These are phyloP conservation scores for Coleophoma crateriformis DNA, from an alignment of 2,329 filamentous ascomycete genomes.

Conservation along the genomic window DNA sequence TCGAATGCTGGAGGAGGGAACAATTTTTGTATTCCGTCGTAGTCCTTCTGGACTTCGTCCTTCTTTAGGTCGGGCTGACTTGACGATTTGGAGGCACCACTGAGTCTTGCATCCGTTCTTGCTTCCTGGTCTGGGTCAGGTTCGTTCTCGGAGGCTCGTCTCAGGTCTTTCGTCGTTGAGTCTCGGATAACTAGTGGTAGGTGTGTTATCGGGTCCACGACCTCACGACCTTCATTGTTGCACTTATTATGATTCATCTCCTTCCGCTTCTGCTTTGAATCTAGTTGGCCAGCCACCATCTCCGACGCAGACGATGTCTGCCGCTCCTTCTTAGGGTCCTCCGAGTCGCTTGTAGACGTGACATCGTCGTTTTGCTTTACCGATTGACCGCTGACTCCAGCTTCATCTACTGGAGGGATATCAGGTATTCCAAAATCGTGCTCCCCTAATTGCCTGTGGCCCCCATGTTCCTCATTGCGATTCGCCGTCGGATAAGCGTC, in stretches of 20 bases:
- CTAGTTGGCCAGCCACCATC: constrained; percentile 11
- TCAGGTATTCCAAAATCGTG: constrained; percentile 12
- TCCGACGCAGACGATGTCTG: constrained; percentile 15
- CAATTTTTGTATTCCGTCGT: constrained; percentile 39
- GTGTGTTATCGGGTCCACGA: constrained; percentile 56
- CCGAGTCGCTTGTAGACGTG: neutral
- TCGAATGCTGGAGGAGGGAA: constrained; percentile 49
- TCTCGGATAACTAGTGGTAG: constrained; percentile 50
- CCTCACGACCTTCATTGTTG: constrained; percentile 32
- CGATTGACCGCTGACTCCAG: constrained; percentile 1
- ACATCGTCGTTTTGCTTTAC: neutral
- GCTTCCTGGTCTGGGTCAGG: constrained; percentile 6
- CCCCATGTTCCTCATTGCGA: constrained; percentile 11
- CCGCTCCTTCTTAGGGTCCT: neutral
- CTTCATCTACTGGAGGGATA: constrained; percentile 2
- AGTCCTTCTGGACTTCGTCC: constrained; percentile 32
- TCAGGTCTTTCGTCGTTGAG: constrained; percentile 44
- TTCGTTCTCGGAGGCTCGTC: constrained; percentile 29
- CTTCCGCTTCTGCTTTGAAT: constrained; percentile 19
- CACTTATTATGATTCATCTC: constrained; percentile 17
- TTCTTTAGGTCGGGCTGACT: constrained; percentile 36
- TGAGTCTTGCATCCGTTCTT: constrained; percentile 31
- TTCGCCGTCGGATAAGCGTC: constrained; percentile 18
- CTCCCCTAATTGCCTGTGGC: constrained; percentile 3
- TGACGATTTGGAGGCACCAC: constrained; percentile 35